phyloP scores from a whole-genome alignment of 2,329 filamentous ascomycete species.

The Clarireedia hainanense region DNA sequence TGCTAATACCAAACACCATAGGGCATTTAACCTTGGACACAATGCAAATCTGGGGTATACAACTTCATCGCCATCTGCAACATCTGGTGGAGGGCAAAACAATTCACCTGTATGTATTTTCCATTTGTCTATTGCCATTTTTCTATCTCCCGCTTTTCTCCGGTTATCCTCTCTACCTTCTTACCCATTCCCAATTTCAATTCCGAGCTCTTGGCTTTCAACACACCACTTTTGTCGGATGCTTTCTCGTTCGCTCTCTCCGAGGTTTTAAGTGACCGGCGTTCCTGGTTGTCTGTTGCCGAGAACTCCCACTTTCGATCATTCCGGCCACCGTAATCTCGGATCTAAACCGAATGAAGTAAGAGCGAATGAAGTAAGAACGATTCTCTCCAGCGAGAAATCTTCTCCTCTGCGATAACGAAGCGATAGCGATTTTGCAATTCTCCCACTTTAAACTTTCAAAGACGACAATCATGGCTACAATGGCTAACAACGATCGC shows the following conservation, averaged over 20 bases:
- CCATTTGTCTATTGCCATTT: not conserved
- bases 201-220: not conserved
- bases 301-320: not conserved
- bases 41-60: slow-evolving; percentile 42
- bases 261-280: not conserved
- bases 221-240: not conserved
- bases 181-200: not conserved
- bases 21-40: slow-evolving; percentile 26
- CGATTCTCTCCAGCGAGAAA: slow-evolving; percentile 7
- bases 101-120: slow-evolving; percentile 45
- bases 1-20: slow-evolving; percentile 20
- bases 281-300: not conserved
- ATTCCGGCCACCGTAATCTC: not conserved
- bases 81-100: slow-evolving; percentile 50
- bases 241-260: slow-evolving; percentile 4
- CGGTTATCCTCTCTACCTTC: not conserved
- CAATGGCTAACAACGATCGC: slow-evolving; percentile 39
- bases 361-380: not conserved
- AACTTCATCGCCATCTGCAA: slow-evolving; percentile 54
- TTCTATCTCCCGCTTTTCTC: not conserved
- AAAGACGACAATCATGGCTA: slow-evolving; percentile 34
- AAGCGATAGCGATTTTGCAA: slow-evolving; percentile 9
- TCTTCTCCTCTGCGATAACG: slow-evolving; percentile 9
- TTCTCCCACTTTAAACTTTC: slow-evolving; percentile 2
- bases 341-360: not conserved